A percentile compares a stretch with the other conserved stretches of the same genome.
Conservation (phyloP, 208 protist genomes). For the Balamuthia mandrillaris region DNA sequence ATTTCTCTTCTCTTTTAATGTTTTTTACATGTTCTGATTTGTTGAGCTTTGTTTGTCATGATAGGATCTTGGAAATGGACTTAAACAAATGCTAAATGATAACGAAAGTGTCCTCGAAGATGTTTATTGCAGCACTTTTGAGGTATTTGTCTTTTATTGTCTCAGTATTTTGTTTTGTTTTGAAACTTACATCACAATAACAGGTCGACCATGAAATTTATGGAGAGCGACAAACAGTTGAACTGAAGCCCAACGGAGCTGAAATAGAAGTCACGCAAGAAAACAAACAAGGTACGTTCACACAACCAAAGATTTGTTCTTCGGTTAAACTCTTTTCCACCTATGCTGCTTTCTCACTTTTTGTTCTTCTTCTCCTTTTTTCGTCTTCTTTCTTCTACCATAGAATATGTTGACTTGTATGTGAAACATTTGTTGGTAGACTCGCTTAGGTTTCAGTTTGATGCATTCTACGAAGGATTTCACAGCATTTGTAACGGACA, state of each 20-base stretch:
- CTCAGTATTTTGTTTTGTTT: too few species aligned
- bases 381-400: not conserved
- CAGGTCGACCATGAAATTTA: constrained; percentile 59
- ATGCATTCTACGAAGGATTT: constrained; percentile 69
- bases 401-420: constrained; percentile 75
- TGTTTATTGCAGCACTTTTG: constrained; percentile 63
- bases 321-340: not conserved
- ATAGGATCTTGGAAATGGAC: constrained; percentile 14
- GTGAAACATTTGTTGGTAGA: constrained; percentile 67
- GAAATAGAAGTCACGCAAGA: constrained; percentile 71
- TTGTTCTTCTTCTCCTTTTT: not conserved
- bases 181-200: too few species aligned
- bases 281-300: constrained; percentile 62
- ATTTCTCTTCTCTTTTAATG: not conserved
- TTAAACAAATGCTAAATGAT: constrained; percentile 58
- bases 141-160: not conserved
- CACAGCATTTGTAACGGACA: constrained; percentile 45
- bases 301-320: not conserved
- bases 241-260: constrained; percentile 67
- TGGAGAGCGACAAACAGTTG: constrained; percentile 49
- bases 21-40: too few species aligned
- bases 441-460: constrained; percentile 71
- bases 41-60: not conserved
- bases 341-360: not conserved
- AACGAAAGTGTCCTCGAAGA: constrained; percentile 70